These are phyloP conservation scores for Dioscorea cayenensis DNA, from an alignment of 116 monocot species.

Conservation along the genomic window DNA sequence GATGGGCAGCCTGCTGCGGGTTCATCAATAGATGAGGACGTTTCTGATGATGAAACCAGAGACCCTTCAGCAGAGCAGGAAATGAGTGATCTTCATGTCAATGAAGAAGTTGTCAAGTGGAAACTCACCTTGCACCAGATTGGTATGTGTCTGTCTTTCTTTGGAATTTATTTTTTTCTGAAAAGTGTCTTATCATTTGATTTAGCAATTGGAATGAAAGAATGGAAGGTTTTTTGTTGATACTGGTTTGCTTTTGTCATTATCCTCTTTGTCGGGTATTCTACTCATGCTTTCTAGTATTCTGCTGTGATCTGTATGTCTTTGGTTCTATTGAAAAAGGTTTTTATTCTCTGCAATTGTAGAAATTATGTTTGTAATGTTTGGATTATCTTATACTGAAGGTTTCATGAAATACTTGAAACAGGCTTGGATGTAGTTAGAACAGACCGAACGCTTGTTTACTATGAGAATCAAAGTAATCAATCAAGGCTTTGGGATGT, in stretches of 20 bases:
- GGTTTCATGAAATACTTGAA: neutral
- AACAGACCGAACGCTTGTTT: slow-evolving; percentile 75
- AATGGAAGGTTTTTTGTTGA: too few species aligned
- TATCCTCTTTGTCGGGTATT: too few species aligned
- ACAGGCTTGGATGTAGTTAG: slow-evolving; percentile 86
- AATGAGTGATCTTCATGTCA: slow-evolving; percentile 6
- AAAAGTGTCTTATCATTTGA: too few species aligned
- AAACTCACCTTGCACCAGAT: slow-evolving; percentile 90
- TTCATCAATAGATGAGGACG: slow-evolving; percentile 15
- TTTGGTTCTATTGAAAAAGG: too few species aligned
- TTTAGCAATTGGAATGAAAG: too few species aligned
- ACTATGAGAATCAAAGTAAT: slow-evolving; percentile 69
- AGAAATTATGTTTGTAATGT: neutral
- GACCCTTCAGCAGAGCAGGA: slow-evolving; percentile 13
- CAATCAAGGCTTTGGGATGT: slow-evolving; percentile 82
- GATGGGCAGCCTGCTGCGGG: slow-evolving; percentile 62
- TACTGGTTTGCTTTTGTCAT: too few species aligned
- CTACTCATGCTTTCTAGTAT: too few species aligned
- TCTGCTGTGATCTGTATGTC: too few species aligned
- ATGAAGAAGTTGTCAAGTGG: slow-evolving; percentile 68
- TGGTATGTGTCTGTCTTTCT: slow-evolving; percentile 26
- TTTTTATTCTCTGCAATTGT: too few species aligned
- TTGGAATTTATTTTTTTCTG: too few species aligned
- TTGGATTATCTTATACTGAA: neutral
- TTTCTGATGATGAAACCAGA: slow-evolving; percentile 1